phyloP scores from a whole-genome alignment of 2,329 filamentous ascomycete species.

The Phialophora macrospora region DNA sequence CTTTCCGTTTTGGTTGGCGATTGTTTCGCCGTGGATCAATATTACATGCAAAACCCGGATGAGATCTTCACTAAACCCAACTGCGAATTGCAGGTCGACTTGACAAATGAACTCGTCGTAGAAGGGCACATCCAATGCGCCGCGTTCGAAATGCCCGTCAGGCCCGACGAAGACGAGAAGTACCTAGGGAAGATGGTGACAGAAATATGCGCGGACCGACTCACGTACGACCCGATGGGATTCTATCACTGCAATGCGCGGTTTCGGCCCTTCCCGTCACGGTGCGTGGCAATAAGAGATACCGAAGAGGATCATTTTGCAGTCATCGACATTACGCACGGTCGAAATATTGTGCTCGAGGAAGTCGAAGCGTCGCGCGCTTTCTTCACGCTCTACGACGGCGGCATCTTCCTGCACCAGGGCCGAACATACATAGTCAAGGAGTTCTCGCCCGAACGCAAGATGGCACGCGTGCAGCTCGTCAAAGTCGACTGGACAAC shows the following conservation, averaged over 20 bases:
- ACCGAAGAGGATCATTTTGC: constrained; percentile 92
- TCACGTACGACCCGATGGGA: constrained; percentile 74
- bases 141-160: constrained; percentile 90
- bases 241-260: constrained; percentile 90
- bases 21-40: constrained; percentile 86
- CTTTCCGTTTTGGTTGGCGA: constrained; percentile 89
- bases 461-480: constrained; percentile 83
- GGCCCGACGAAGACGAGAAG: constrained; percentile 70
- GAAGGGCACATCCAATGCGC: constrained; percentile 97
- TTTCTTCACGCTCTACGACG: constrained; percentile 94
- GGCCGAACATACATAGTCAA: constrained; percentile 91
- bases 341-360: constrained; percentile 83
- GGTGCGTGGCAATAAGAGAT: constrained; percentile 84
- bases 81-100: constrained; percentile 83
- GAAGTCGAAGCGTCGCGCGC: constrained; percentile 96
- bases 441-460: constrained; percentile 79
- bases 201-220: constrained; percentile 72
- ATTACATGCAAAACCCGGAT: constrained; percentile 95
- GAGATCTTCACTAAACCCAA: constrained; percentile 91
- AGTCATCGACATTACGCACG: constrained; percentile 81
- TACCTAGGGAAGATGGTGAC: constrained; percentile 80
- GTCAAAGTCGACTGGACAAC: constrained; percentile 97
- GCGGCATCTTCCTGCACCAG: constrained; percentile 95
- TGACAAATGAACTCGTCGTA: constrained; percentile 87
- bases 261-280: constrained; percentile 83